A percentile compares a stretch with the other conserved stretches of the same genome.
Evolutionary conservation across 1,139 yeast genomes (phyloP).

Genomic region (Debaryomycetaceae sp.): DNA sequence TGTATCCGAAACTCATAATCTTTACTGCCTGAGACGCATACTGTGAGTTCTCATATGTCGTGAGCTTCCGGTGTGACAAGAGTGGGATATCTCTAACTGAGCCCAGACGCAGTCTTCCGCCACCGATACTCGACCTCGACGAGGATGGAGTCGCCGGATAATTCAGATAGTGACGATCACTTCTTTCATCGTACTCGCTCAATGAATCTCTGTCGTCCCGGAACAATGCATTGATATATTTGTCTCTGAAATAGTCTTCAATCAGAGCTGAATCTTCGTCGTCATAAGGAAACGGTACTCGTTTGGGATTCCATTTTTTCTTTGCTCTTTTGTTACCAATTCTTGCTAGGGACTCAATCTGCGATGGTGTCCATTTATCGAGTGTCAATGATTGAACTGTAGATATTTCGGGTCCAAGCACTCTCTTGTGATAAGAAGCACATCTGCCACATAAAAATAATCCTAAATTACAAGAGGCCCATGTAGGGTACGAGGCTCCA

Average conservation of each 20-base stretch:
- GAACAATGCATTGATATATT: constrained; percentile 47
- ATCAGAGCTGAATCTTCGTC: constrained; percentile 56
- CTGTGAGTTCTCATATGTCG: constrained; percentile 41
- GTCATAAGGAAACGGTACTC: constrained; percentile 67
- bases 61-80: constrained; percentile 41
- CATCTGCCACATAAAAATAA: constrained; percentile 74
- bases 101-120: constrained; percentile 23
- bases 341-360: constrained; percentile 54
- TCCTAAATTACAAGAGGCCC: constrained; percentile 53
- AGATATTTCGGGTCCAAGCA: constrained; percentile 60
- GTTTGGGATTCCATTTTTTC: constrained; percentile 58
- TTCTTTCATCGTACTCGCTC: constrained; percentile 22
- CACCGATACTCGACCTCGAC: constrained; percentile 4
- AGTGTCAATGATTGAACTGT: constrained; percentile 77
- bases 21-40: constrained; percentile 38
- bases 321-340: constrained; percentile 68
- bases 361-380: constrained; percentile 70
- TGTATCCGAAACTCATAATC: constrained; percentile 44
- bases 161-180: constrained; percentile 7
- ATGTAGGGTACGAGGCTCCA: constrained; percentile 58
- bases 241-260: constrained; percentile 51
- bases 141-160: constrained; percentile 8
- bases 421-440: constrained; percentile 72
- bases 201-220: constrained; percentile 30
- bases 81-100: constrained; percentile 24